A percentile compares a stretch with the other conserved stretches of the same genome.
phyloP scores from a whole-genome alignment of 2,329 filamentous ascomycete species.

The Fusarium sp. region DNA sequence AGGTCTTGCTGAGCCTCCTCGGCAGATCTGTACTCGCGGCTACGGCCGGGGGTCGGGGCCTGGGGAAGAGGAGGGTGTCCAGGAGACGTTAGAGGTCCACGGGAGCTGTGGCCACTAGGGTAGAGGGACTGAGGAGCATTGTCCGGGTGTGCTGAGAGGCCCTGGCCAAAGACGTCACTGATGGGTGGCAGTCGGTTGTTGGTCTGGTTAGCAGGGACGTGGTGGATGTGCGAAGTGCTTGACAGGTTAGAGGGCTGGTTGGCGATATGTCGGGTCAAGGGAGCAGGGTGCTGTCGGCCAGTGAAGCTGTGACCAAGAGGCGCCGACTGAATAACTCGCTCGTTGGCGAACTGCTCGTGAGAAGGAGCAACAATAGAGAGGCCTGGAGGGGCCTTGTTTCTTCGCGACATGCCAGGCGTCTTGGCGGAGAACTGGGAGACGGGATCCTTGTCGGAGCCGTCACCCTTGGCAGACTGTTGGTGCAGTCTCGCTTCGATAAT shows the following conservation, averaged over 20 bases:
- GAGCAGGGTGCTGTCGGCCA: constrained; percentile 83
- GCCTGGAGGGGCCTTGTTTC: constrained; percentile 86
- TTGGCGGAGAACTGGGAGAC: constrained; percentile 68
- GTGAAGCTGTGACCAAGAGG: constrained; percentile 96
- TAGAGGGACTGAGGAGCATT: constrained; percentile 62
- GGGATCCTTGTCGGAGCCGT: constrained; percentile 71
- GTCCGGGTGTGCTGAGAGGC: constrained; percentile 73
- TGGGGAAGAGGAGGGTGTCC: constrained; percentile 71
- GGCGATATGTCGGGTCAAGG: constrained; percentile 79
- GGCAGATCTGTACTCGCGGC: constrained; percentile 92
- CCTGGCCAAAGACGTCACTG: constrained; percentile 91
- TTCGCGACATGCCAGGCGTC: constrained; percentile 78
- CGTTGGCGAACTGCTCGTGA: constrained; percentile 90
- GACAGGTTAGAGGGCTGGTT: constrained; percentile 87
- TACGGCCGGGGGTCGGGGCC: constrained; percentile 69
- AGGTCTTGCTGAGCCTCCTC: constrained; percentile 95
- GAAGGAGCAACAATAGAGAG: constrained; percentile 95
- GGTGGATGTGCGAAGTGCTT: constrained; percentile 90
- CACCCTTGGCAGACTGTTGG: constrained; percentile 85
- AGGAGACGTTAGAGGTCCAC: constrained; percentile 81
- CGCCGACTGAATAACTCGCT: constrained; percentile 96
- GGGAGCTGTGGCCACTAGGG: constrained; percentile 71
- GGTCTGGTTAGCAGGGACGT: constrained; percentile 88
- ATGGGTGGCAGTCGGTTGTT: constrained; percentile 94
- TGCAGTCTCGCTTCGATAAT: constrained; percentile 94